A percentile compares a stretch with the other conserved stretches of the same genome.
Evolutionary conservation across 331 rosid species (phyloP).

Genomic region (Saraca asoca): DNA sequence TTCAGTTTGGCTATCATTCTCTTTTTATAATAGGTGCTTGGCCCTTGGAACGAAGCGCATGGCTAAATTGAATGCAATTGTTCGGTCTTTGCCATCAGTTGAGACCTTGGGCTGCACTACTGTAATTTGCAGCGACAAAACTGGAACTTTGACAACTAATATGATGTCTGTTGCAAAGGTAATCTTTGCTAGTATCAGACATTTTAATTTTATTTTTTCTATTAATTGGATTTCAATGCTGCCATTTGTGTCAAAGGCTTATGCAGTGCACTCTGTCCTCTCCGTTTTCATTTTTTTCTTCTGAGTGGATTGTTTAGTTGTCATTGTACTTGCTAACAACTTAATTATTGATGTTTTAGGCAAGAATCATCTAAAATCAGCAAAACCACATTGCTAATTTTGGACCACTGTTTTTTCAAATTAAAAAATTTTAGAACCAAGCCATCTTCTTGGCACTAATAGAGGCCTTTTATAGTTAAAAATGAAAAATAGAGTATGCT

Average conservation of each 20-base stretch:
- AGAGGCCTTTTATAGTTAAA: background rate
- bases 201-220: too few relatives aligned
- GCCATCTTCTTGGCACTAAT: background rate
- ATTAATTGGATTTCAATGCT: too few relatives aligned
- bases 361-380: conserved; percentile 4
- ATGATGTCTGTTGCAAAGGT: conserved; percentile 98
- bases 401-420: background rate
- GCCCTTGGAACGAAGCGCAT: conserved; percentile 99
- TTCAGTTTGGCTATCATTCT: too few relatives aligned
- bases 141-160: conserved; percentile 96
- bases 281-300: too few relatives aligned
- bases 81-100: conserved; percentile 91
- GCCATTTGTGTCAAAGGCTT: too few relatives aligned
- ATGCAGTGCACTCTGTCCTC: too few relatives aligned
- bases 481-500: background rate
- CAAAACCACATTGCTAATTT: conserved; percentile 6
- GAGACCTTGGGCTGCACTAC: conserved; percentile 99
- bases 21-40: conserved; percentile 67
- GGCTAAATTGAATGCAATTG: conserved; percentile 98
- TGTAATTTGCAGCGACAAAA: conserved; percentile 97
- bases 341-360: background rate
- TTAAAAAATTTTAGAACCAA: conserved; percentile 1
- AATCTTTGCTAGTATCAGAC: conserved; percentile 35
- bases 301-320: conserved; percentile 26
- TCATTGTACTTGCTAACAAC: background rate